phyloP scores from a whole-genome alignment of 2,329 filamentous ascomycete species.

The Xylariaceae sp. region DNA sequence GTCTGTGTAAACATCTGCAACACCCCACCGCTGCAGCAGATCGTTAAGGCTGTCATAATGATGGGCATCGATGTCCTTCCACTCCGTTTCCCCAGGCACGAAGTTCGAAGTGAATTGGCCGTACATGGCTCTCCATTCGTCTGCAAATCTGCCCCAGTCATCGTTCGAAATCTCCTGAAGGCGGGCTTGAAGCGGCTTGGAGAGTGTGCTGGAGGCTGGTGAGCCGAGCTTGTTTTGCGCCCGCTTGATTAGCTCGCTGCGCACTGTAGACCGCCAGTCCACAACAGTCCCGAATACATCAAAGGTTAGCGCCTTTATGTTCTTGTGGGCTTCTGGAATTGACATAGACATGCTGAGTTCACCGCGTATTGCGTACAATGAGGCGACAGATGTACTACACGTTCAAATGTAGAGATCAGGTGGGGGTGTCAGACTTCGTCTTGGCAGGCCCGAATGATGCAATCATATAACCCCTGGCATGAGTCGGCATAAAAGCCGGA shows the following conservation, averaged over 20 bases:
- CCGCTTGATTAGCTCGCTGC: constrained; percentile 59
- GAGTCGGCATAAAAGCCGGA: not conserved
- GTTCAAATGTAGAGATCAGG: not conserved
- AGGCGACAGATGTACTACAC: not conserved
- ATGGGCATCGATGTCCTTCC: constrained; percentile 76
- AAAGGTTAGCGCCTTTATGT: constrained; percentile 68
- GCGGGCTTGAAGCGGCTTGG: constrained; percentile 53
- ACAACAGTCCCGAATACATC: constrained; percentile 84
- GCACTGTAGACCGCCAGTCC: constrained; percentile 75
- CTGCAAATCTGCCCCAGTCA: constrained; percentile 70
- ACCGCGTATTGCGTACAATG: not conserved
- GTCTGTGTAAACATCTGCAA: constrained; percentile 65
- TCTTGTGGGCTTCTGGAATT: constrained; percentile 27
- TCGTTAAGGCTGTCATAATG: constrained; percentile 66
- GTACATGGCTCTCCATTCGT: constrained; percentile 74
- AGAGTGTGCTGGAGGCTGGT: constrained; percentile 50
- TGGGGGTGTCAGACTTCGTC: too few species aligned
- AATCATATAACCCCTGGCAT: constrained; percentile 9
- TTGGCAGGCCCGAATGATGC: constrained; percentile 1
- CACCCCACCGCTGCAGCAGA: constrained; percentile 61
- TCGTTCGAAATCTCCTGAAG: constrained; percentile 57
- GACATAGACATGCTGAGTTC: constrained; percentile 5
- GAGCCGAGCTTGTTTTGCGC: constrained; percentile 57
- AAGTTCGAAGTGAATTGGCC: constrained; percentile 62
- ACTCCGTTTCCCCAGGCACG: constrained; percentile 54